These are phyloP conservation scores for Scutellaria baicalensis DNA, from an alignment of 257 asterid species.

Conservation along the genomic window DNA sequence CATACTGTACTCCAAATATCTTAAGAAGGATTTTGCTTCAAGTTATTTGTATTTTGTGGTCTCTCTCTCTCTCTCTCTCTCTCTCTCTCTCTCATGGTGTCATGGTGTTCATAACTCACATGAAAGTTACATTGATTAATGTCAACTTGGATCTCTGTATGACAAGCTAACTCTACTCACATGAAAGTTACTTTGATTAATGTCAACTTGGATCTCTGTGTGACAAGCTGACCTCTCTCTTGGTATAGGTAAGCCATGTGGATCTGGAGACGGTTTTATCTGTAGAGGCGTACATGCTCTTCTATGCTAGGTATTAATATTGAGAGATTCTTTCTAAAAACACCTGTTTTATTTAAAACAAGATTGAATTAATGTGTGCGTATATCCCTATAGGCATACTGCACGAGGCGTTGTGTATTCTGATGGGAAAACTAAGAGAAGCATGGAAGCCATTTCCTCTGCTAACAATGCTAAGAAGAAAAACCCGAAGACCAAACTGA, in stretches of 20 bases:
- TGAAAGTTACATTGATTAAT: neutral
- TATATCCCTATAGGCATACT: slow-evolving; percentile 22
- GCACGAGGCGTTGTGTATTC: slow-evolving; percentile 19
- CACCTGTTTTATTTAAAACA: neutral
- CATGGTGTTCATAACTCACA: too few species aligned
- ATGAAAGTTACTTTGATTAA: neutral
- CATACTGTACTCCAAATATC: neutral
- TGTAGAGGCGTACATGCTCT: slow-evolving; percentile 45
- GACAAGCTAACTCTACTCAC: too few species aligned
- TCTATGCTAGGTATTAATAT: slow-evolving; percentile 32
- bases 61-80: neutral
- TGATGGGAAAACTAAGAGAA: slow-evolving; percentile 27
- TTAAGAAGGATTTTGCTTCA: neutral
- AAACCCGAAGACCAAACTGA: slow-evolving; percentile 22
- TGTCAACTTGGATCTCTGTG: neutral
- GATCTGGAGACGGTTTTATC: slow-evolving; percentile 38
- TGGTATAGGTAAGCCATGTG: slow-evolving; percentile 35
- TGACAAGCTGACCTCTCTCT: neutral
- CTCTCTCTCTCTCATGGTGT: too few species aligned
- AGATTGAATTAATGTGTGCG: neutral
- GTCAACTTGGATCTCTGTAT: neutral
- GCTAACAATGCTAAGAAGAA: slow-evolving; percentile 30
- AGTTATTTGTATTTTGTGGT: neutral
- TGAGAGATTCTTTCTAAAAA: neutral
- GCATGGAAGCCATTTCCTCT: slow-evolving; percentile 32